These are phyloP conservation scores for Aspergillus tubingensis DNA, from an alignment of 2,329 filamentous ascomycete genomes.

Conservation along the genomic window DNA sequence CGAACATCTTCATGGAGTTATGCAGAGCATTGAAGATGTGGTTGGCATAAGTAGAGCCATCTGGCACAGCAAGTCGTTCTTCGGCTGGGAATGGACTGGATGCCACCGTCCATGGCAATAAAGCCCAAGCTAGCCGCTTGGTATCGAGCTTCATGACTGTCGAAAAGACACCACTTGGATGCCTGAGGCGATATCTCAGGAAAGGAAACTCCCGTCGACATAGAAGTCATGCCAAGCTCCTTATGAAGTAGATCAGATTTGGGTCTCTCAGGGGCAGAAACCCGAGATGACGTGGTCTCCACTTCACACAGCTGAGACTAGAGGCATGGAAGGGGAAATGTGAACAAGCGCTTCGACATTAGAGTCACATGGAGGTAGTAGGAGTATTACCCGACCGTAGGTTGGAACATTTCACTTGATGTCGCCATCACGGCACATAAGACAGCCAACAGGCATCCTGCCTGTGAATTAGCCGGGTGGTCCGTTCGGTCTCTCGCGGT, in stretches of 20 bases:
- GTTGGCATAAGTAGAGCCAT: neutral
- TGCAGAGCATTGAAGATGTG: neutral
- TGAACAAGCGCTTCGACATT: neutral
- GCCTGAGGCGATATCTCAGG: neutral
- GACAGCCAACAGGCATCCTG: neutral
- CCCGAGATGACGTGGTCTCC: neutral
- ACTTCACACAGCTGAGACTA: neutral
- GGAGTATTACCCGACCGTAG: neutral
- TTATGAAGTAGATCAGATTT: neutral
- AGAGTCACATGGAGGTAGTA: neutral
- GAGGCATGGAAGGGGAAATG: neutral
- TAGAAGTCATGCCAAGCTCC: neutral
- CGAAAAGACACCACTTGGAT: neutral
- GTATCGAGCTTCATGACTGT: neutral
- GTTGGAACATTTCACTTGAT: neutral
- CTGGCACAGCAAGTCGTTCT: neutral
- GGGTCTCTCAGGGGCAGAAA: neutral
- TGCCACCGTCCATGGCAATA: neutral
- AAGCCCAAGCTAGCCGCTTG: neutral
- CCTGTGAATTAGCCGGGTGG: neutral
- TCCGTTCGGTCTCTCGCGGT: neutral
- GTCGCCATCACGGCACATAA: neutral
- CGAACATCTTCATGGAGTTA: conserved; percentile 1
- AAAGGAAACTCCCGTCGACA: neutral
- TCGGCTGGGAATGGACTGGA: neutral